Percentiles rank a stretch among this genome's conserved stretches.
phyloP scores from a whole-genome alignment of 2,329 filamentous ascomycete species.

The Calonectria honghensis region DNA sequence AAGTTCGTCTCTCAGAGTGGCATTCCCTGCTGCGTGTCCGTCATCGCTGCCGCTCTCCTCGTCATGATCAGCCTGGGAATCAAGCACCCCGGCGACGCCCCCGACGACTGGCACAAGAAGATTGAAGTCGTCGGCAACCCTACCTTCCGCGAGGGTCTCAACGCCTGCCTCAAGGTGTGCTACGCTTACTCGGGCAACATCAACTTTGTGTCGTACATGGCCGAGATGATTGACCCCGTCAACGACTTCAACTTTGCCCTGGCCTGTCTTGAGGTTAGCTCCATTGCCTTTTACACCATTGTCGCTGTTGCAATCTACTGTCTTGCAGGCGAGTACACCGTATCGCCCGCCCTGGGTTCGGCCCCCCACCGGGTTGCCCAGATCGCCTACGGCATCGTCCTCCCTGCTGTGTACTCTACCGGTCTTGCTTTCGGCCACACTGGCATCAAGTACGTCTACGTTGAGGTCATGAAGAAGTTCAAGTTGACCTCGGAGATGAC shows the following conservation, averaged over 20 bases:
- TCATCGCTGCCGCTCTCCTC: conserved; percentile 60
- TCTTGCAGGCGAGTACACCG: conserved; percentile 54
- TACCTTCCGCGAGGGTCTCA: conserved; percentile 58
- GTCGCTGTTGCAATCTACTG: conserved; percentile 55
- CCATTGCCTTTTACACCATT: conserved; percentile 53
- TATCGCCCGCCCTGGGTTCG: conserved; percentile 54
- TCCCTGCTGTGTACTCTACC: conserved; percentile 56
- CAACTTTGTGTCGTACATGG: conserved; percentile 61
- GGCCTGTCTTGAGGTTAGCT: conserved; percentile 50
- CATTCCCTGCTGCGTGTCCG: conserved; percentile 58
- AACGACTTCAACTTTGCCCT: conserved; percentile 57
- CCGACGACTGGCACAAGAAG: conserved; percentile 54
- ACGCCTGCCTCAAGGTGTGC: conserved; percentile 59
- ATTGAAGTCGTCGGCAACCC: conserved; percentile 57
- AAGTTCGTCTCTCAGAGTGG: conserved; percentile 60
- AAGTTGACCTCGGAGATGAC: conserved; percentile 59
- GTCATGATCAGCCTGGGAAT: conserved; percentile 62
- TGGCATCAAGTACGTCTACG: conserved; percentile 60
- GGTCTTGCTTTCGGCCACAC: conserved; percentile 59
- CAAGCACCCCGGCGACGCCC: conserved; percentile 55
- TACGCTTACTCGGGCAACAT: conserved; percentile 63
- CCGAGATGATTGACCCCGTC: conserved; percentile 60
- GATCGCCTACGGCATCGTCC: conserved; percentile 58
- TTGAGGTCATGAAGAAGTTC: conserved; percentile 58
- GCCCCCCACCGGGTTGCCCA: conserved; percentile 50